These are phyloP conservation scores for Capillidium rhysosporum DNA, from an alignment of 371 early-diverging fungal species.

Conservation along the genomic window DNA sequence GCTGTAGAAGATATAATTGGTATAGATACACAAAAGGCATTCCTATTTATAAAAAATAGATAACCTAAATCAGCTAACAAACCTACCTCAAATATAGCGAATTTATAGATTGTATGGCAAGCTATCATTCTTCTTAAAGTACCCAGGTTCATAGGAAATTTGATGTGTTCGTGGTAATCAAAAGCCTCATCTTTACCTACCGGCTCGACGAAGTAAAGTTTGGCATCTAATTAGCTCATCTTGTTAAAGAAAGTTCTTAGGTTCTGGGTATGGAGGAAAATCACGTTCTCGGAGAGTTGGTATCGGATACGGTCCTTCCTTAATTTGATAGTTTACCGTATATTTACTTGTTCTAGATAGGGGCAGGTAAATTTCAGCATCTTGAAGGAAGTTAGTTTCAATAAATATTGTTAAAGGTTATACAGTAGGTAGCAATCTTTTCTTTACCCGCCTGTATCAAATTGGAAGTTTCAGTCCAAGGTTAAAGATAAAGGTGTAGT, in stretches of 20 bases:
- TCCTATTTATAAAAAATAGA: constrained; percentile 5
- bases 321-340: constrained; percentile 72
- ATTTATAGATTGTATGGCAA: constrained; percentile 13
- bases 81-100: background rate
- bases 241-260: background rate
- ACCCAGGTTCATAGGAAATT: constrained; percentile 28
- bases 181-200: constrained; percentile 50
- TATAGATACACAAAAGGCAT: constrained; percentile 16
- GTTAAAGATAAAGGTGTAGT: constrained; percentile 18
- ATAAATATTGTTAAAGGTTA: constrained; percentile 4
- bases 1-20: background rate
- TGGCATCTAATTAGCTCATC: constrained; percentile 14
- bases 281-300: constrained; percentile 33
- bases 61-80: too few species aligned
- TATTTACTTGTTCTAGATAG: constrained; percentile 72
- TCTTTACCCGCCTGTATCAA: constrained; percentile 45
- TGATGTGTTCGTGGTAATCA: constrained; percentile 49
- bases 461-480: constrained; percentile 71
- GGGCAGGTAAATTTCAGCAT: constrained; percentile 33
- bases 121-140: constrained; percentile 21
- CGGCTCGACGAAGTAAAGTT: constrained; percentile 27
- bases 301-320: constrained; percentile 20
- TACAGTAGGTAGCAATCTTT: constrained; percentile 13
- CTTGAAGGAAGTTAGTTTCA: constrained; percentile 5
- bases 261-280: constrained; percentile 49